These are phyloP conservation scores for Nyctanthes arbortristis DNA, from an alignment of 257 asterid genomes.

Conservation along the genomic window DNA sequence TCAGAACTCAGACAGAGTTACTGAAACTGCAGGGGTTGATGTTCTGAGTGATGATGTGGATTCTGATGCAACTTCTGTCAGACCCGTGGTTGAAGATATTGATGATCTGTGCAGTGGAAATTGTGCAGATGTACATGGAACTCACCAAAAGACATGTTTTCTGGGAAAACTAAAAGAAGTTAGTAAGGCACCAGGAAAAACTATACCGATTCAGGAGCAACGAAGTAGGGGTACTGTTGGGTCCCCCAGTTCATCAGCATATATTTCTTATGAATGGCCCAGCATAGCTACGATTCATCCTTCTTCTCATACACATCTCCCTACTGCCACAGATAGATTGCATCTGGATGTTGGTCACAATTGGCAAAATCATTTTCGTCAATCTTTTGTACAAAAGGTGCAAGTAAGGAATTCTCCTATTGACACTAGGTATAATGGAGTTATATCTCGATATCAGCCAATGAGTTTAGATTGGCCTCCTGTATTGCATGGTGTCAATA, in stretches of 20 bases:
- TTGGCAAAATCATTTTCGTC: slow-evolving; percentile 85
- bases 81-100: slow-evolving; percentile 40
- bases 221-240: slow-evolving; percentile 56
- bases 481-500: slow-evolving; percentile 63
- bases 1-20: slow-evolving; percentile 27
- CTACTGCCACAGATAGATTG: slow-evolving; percentile 93
- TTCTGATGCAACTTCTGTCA: slow-evolving; percentile 34
- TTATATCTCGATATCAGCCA: slow-evolving; percentile 65
- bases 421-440: slow-evolving; percentile 65
- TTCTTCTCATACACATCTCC: slow-evolving; percentile 58
- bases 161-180: slow-evolving; percentile 44
- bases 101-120: slow-evolving; percentile 33
- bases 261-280: slow-evolving; percentile 95
- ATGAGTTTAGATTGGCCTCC: slow-evolving; percentile 97
- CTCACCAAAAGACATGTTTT: slow-evolving; percentile 27
- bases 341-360: slow-evolving; percentile 96
- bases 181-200: slow-evolving; percentile 42
- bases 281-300: slow-evolving; percentile 66
- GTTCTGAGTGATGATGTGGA: slow-evolving; percentile 32
- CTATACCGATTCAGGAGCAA: slow-evolving; percentile 48
- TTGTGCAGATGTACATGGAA: slow-evolving; percentile 27
- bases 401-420: slow-evolving; percentile 71
- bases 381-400: slow-evolving; percentile 66
- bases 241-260: slow-evolving; percentile 58
- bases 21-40: slow-evolving; percentile 32